phyloP scores from a whole-genome alignment of 306 rosid species.

The Styphnolobium japonicum region DNA sequence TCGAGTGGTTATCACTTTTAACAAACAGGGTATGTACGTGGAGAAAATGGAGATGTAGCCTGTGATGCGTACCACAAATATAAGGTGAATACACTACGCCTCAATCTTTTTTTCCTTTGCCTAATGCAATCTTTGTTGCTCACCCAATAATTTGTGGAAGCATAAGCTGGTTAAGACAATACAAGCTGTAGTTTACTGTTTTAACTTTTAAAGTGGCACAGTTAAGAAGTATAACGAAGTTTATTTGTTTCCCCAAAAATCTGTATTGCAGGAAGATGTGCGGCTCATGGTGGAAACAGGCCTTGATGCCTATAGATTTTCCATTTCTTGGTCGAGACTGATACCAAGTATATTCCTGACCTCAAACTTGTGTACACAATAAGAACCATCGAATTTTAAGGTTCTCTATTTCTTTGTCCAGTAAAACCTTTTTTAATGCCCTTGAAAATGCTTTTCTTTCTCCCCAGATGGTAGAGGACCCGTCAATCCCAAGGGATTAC shows the following conservation, averaged over 20 bases:
- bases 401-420: background rate
- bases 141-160: background rate
- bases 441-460: background rate
- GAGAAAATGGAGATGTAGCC: slow-evolving; percentile 62
- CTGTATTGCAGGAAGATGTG: slow-evolving; percentile 72
- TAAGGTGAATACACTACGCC: slow-evolving; percentile 39
- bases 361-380: background rate
- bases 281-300: slow-evolving; percentile 71
- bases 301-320: slow-evolving; percentile 75
- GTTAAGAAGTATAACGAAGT: background rate
- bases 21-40: slow-evolving; percentile 33
- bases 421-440: background rate
- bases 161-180: background rate
- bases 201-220: background rate
- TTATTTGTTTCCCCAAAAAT: background rate
- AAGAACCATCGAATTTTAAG: background rate
- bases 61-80: slow-evolving; percentile 68
- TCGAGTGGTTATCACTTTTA: background rate
- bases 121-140: background rate
- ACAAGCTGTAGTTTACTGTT: background rate
- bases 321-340: slow-evolving; percentile 90
- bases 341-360: slow-evolving; percentile 52
- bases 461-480: slow-evolving; percentile 69
- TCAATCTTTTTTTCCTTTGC: background rate
- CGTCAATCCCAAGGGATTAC: slow-evolving; percentile 64